Percentiles rank a stretch among this genome's conserved stretches.
phyloP scores from a whole-genome alignment of 768 basidiomycete species.

The Paxillus involutus region DNA sequence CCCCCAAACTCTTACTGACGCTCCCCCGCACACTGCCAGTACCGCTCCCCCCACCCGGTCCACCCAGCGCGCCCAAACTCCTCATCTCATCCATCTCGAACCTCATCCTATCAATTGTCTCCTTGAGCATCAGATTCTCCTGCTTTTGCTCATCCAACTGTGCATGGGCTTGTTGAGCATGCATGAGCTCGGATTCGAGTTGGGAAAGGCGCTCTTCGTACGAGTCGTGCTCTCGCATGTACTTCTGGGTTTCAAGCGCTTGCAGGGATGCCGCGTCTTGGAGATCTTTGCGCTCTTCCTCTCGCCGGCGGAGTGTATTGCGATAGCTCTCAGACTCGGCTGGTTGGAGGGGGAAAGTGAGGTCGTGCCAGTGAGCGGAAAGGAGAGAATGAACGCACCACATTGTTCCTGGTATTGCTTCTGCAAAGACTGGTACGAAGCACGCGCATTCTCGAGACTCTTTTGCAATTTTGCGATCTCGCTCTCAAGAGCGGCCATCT shows the following conservation, averaged over 20 bases:
- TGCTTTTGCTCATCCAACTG: conserved; percentile 92
- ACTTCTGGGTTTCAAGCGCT: conserved; percentile 66
- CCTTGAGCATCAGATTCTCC: conserved; percentile 89
- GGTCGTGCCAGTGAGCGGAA: neutral
- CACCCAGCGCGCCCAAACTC: conserved; percentile 38
- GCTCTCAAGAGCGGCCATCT: conserved; percentile 70
- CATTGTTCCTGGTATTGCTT: conserved; percentile 90
- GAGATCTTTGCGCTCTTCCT: conserved; percentile 66
- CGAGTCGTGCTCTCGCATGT: conserved; percentile 61
- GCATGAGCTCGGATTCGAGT: conserved; percentile 70
- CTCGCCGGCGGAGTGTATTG: conserved; percentile 68
- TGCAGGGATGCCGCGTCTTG: conserved; percentile 62
- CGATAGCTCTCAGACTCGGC: conserved; percentile 80
- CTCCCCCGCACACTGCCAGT: conserved; percentile 52
- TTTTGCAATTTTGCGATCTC: conserved; percentile 79
- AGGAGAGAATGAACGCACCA: conserved; percentile 43
- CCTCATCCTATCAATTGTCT: conserved; percentile 93
- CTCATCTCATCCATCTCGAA: conserved; percentile 95
- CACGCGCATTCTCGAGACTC: conserved; percentile 68
- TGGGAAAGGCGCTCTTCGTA: conserved; percentile 70
- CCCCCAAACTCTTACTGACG: conserved; percentile 73
- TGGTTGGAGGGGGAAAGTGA: conserved; percentile 22
- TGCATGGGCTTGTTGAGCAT: conserved; percentile 70
- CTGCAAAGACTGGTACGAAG: conserved; percentile 74
- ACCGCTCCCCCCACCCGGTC: conserved; percentile 40